A percentile compares a stretch with the other conserved stretches of the same genome.
These are phyloP conservation scores for Mycena haematopus DNA, from an alignment of 768 basidiomycete species.

Conservation along the genomic window DNA sequence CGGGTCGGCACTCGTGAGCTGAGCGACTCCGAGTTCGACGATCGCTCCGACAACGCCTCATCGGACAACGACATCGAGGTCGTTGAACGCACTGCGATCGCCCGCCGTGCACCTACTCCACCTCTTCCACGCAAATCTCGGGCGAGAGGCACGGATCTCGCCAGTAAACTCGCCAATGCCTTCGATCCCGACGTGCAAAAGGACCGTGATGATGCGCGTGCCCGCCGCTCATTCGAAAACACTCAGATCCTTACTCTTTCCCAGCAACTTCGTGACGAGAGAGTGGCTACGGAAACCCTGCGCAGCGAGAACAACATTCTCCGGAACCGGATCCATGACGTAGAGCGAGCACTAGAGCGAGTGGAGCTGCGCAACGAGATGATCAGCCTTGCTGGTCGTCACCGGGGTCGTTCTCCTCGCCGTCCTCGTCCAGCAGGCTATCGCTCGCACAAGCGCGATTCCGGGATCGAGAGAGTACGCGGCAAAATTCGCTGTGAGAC, in stretches of 20 bases:
- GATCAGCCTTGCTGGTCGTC: constrained; percentile 1
- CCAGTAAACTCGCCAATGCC: neutral
- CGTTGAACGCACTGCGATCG: neutral
- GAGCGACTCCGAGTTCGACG: neutral
- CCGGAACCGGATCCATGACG: constrained; percentile 14
- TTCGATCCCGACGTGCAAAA: constrained; percentile 1
- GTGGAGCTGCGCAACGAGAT: constrained; percentile 25
- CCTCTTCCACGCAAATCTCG: constrained; percentile 8
- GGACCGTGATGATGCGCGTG: constrained; percentile 3
- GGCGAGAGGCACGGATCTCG: constrained; percentile 2
- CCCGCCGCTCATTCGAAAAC: constrained; percentile 12
- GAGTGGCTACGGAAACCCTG: constrained; percentile 15
- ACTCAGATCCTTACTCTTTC: constrained; percentile 5
- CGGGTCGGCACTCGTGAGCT: constrained; percentile 30
- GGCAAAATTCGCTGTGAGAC: constrained; percentile 20
- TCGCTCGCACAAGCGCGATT: constrained; percentile 8
- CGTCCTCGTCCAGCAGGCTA: constrained; percentile 3
- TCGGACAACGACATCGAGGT: neutral
- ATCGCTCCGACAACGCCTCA: neutral
- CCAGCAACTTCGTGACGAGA: constrained; percentile 17
- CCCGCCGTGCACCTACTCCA: neutral
- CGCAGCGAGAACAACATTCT: constrained; percentile 21
- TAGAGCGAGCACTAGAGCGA: constrained; percentile 23
- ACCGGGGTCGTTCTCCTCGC: constrained; percentile 1
- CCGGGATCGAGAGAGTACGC: neutral